Base-by-base conservation (phyloP, 2,329 filamentous ascomycete species). In the Clonostachys sp. region DNA sequence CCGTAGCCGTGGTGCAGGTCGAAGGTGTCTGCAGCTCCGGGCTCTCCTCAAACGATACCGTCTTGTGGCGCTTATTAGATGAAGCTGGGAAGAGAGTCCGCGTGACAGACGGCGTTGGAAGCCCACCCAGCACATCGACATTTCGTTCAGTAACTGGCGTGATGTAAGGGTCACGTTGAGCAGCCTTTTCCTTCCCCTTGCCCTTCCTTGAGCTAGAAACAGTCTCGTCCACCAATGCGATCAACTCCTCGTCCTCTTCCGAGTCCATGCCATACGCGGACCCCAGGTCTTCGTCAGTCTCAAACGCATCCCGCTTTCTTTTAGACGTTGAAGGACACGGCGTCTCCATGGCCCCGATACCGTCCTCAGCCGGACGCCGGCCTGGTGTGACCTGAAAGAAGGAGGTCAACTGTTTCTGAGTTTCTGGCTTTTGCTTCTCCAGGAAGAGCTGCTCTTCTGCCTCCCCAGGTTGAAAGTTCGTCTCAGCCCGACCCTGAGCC, bases 31-130 rank as follows among this genome's bases (percentile, higher is more conserved):
- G 8, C 8, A 30, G 24, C 24, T 30, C 24, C 24, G 24, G 24
- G 24, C 24, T 30, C 24, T 48, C 42, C 10, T 64, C 60, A 34
- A 65, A 66, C 1, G 60, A 57, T 20, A 64, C 63, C 4, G 61
- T 55, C 51, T 65, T 68, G 13, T 52, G 57, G 12, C 64, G 57
- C 51, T 65, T 67, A 48, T 16, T 35, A 14, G 30, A 9, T 14
- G 40, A 38, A 16, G 35, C 18, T 4, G 63, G 59, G 47, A 70
- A 70, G 17, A 70, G 59, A 6, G 55, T 67, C 35, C 66, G 63
- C 6, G 65, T 56, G 12, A 67, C 61, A 13, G 63, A 59, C 3
- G 70, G 67, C 3, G 67, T 67, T 6, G 62, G 56, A 30, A 65
- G 48, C 41, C 59, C 54, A 24, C 45, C 44, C 30, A 57, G 46